Evolutionary conservation across 2,329 filamentous ascomycete genomes (phyloP).

Genomic region (Colletotrichum graminicola): DNA sequence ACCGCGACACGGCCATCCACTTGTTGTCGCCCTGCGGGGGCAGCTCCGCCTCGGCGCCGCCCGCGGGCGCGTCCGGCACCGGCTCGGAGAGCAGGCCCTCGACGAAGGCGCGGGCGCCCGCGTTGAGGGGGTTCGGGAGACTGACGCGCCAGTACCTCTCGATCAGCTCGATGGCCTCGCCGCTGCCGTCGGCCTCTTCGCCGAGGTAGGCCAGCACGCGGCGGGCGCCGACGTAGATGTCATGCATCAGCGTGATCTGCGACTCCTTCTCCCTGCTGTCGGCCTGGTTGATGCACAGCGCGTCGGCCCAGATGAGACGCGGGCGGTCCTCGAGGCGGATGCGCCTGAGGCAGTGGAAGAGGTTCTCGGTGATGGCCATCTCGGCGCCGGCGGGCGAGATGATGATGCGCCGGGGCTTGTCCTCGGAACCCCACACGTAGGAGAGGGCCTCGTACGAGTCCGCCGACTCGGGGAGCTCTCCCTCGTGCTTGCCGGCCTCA

Average conservation of each 20-base stretch:
- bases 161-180: conserved; percentile 33
- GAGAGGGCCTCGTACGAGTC: conserved; percentile 41
- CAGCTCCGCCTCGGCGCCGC: conserved; percentile 22
- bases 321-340: conserved; percentile 29
- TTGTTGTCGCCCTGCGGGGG: conserved; percentile 26
- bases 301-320: conserved; percentile 43
- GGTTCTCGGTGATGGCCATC: conserved; percentile 35
- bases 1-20: conserved; percentile 37
- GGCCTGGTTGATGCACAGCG: conserved; percentile 44
- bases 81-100: conserved; percentile 23
- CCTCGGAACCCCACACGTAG: conserved; percentile 40
- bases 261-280: conserved; percentile 36
- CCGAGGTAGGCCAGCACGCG: conserved; percentile 49
- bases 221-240: conserved; percentile 45
- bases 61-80: conserved; percentile 24
- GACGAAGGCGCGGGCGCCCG: conserved; percentile 32
- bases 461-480: conserved; percentile 24
- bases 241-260: conserved; percentile 40
- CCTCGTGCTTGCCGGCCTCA: conserved; percentile 28
- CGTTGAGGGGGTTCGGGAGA: conserved; percentile 33
- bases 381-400: neutral
- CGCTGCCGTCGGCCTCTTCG: conserved; percentile 34
- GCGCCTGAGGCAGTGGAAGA: conserved; percentile 34
- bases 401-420: conserved; percentile 30
- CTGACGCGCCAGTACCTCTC: conserved; percentile 36